These are phyloP conservation scores for Daldinia decipiens DNA, from an alignment of 495 filamentous ascomycete species.

Conservation along the genomic window DNA sequence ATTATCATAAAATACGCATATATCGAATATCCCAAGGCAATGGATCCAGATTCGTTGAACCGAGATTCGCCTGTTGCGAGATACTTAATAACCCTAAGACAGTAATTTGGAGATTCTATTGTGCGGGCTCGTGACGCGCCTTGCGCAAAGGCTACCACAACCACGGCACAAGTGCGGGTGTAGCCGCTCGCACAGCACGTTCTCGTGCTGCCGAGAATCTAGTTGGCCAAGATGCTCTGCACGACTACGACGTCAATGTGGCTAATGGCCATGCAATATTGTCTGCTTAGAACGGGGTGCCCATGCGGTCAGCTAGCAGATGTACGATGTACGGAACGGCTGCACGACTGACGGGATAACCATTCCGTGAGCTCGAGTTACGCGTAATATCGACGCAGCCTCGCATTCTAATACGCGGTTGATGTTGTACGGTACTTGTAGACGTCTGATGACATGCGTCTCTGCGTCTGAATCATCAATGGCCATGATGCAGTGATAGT, in stretches of 20 bases:
- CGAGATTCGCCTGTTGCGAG: constrained; percentile 39
- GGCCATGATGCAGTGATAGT: constrained; percentile 23
- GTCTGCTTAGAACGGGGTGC: constrained; percentile 11
- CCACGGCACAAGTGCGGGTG: constrained; percentile 35
- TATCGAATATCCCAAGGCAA: constrained; percentile 33
- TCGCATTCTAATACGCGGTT: constrained; percentile 16
- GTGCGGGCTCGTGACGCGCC: constrained; percentile 30
- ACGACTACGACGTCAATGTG: constrained; percentile 21
- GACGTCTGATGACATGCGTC: constrained; percentile 34
- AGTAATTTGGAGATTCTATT: constrained; percentile 20
- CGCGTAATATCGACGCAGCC: constrained; percentile 27
- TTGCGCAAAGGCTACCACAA: constrained; percentile 26
- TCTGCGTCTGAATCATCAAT: constrained; percentile 34
- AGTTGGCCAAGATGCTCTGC: constrained; percentile 13
- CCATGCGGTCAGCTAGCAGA: constrained; percentile 32
- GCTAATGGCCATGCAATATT: constrained; percentile 35
- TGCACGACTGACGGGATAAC: constrained; percentile 30
- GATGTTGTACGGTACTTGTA: constrained; percentile 25
- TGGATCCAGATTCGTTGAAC: constrained; percentile 42
- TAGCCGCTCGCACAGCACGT: constrained; percentile 36
- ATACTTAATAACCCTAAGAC: constrained; percentile 29
- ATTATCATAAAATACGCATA: constrained; percentile 19
- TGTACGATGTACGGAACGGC: constrained; percentile 18
- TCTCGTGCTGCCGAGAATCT: constrained; percentile 33
- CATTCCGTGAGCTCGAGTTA: constrained; percentile 25